A percentile compares a stretch with the other conserved stretches of the same genome.
These are phyloP conservation scores for Trichophyton benhamiae DNA, from an alignment of 2,329 filamentous ascomycete genomes.

Conservation along the genomic window DNA sequence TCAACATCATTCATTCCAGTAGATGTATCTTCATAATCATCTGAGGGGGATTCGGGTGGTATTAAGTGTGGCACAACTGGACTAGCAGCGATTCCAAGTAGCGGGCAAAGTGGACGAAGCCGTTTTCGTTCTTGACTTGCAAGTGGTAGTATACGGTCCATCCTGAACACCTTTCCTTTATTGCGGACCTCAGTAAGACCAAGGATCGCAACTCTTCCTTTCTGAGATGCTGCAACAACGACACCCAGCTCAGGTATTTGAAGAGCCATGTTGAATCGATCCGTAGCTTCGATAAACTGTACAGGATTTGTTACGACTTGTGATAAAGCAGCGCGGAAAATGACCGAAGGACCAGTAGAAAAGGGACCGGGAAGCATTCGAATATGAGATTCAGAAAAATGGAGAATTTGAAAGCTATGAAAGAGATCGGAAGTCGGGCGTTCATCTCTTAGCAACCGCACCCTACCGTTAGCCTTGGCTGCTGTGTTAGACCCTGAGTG, in stretches of 20 bases:
- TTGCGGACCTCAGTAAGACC: conserved; percentile 34
- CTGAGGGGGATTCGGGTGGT: conserved; percentile 19
- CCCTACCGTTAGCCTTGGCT: not conserved
- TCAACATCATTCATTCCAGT: conserved; percentile 6
- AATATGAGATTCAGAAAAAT: conserved; percentile 32
- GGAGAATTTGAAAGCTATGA: conserved; percentile 29
- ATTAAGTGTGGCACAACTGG: conserved; percentile 43
- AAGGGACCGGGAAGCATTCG: conserved; percentile 26
- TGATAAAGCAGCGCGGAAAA: conserved; percentile 22
- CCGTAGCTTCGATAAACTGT: conserved; percentile 21
- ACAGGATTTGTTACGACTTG: conserved; percentile 20
- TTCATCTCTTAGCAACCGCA: not conserved
- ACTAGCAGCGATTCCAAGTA: conserved; percentile 45
- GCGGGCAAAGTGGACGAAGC: conserved; percentile 31
- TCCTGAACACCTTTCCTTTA: conserved; percentile 37
- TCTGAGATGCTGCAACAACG: conserved; percentile 45
- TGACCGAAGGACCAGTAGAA: conserved; percentile 20
- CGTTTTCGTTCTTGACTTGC: conserved; percentile 36
- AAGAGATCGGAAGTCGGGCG: not conserved
- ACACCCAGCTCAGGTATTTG: conserved; percentile 49
- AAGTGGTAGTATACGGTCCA: conserved; percentile 47
- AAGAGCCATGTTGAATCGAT: conserved; percentile 46
- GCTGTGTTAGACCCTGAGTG: not conserved
- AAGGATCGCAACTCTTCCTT: conserved; percentile 45
- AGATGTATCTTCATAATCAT: conserved; percentile 4